Base-by-base conservation (phyloP, 2,329 filamentous ascomycete genomes). In the Ophiostoma sp. region DNA sequence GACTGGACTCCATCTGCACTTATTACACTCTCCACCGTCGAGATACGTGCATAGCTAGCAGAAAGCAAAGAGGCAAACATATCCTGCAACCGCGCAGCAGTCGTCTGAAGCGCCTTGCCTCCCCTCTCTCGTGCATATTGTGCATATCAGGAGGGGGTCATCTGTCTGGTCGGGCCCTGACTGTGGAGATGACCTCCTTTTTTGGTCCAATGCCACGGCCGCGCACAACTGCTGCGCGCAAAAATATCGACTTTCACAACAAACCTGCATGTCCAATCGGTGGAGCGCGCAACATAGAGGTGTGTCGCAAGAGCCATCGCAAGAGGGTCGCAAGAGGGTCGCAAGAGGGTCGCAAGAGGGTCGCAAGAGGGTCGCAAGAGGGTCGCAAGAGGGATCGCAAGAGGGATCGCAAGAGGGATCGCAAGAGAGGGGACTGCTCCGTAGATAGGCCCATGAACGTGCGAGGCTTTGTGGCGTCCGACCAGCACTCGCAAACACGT, bases 101-200 rank as follows among this genome's bases (percentile, higher is more conserved):
- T 1, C 14, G 42, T 45, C 55, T 38, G 55, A n/a, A 63, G 41
- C 60, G 60, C 7, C 40, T 41, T 42, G 4, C 18, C 14, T 62
- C 6, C 18, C 63, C 63, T 64, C 63, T 64, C 63, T 64, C 40
- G 63, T 64, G 63, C 63, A 55, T 55, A 55, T 27, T 44, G 12
- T 55, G 49, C 49, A 64, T 47, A 47, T 63, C 42, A 27, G 38
- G 16, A 58, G n/a, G 12, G 58, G 60, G 60, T 63, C 40, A 63
- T 42, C 60, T 42, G 60, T 38, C 58, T 62, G 14, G 58, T 5
- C 58, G 36, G 36, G 60, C 60, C 60, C 38, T 60, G 27, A 38
- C 49, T 38, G 55, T 60, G 55, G 55, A 38, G 27, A 60, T 60
- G 55, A 27, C 60, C 58, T 62, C 38, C 38, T 42, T 63, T 63